Evolutionary conservation across 768 basidiomycete species (phyloP), one percentile per base, ranked within the genome.

Genomic region (Daedaleopsis nitida): DNA sequence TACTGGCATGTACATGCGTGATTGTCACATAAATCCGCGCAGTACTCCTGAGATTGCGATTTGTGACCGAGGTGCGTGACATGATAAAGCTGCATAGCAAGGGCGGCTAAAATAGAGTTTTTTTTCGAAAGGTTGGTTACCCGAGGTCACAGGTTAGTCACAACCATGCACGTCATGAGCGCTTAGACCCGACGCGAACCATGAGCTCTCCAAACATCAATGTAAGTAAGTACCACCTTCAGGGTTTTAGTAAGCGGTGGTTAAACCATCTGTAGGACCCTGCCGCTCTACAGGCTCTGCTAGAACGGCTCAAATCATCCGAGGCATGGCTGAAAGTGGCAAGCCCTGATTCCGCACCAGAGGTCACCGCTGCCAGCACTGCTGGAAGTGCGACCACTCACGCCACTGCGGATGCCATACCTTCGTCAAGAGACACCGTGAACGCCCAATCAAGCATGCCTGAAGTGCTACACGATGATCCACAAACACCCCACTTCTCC

Each of bases 251-350:
- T 16, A 4, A 3, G 19, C 19, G 4, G 45, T 17, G 47, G 52
- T 21, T 48, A 53, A 37, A 7, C 69, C 47, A 24, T 24, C 19
- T 21, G 13, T 11, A 92, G 89, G 89, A 92, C 72, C 77, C 86
- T 50, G 78, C 77, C 62, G 83, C 82, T 48, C 80, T 94, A 51
- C 82, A 84, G 66, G 86, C 89, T 27, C 79, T 94, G 24, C 81
- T 94, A 17, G 88, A 92, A 55, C 83, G 84, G 63, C 77, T 93
- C 13, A 79, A 83, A 53, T 73, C 80, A 3, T 92, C 91, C 4
- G 80, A 84, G 66, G 88, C 85, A 23, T 92, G 88, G 89, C 82
- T 87, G 66, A 78, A 86, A 52, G 69, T 77, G 1, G 64, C 77
- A 16, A 70, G 52, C 52, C 44, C 51, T 34, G 42, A 58, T 42